These are phyloP conservation scores for Ophiosphaerella herpotricha DNA, from an alignment of 2,329 filamentous ascomycete species.

Conservation along the genomic window DNA sequence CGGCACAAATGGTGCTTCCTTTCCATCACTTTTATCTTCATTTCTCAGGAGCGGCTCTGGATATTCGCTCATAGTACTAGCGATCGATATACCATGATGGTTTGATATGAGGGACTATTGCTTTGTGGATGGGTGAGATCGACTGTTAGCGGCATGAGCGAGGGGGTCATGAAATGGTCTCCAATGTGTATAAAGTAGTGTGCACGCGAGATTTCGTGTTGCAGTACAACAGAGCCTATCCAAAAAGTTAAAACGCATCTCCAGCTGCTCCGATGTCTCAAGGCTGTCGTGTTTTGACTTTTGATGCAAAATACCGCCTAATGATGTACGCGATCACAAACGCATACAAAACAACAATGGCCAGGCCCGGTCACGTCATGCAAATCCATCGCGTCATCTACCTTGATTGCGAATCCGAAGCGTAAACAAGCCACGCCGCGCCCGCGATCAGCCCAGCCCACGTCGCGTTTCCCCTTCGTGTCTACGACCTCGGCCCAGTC, in stretches of 20 bases:
- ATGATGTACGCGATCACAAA: too few relatives aligned
- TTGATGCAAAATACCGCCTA: not conserved
- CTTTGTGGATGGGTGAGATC: constrained; percentile 23
- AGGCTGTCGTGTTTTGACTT: not conserved
- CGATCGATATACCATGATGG: constrained; percentile 36
- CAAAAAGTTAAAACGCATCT: constrained; percentile 1
- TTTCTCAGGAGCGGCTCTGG: constrained; percentile 44
- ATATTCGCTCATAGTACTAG: constrained; percentile 41
- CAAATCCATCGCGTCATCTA: constrained; percentile 4
- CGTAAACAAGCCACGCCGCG: constrained; percentile 8
- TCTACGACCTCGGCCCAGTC: constrained; percentile 12
- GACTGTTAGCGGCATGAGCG: constrained; percentile 9
- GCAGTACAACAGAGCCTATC: constrained; percentile 24
- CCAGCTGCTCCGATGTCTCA: too few relatives aligned
- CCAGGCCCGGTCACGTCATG: constrained; percentile 8
- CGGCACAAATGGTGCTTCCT: constrained; percentile 28
- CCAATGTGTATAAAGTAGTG: constrained; percentile 31
- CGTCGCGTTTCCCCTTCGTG: not conserved
- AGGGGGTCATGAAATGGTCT: constrained; percentile 7
- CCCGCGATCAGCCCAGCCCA: constrained; percentile 6
- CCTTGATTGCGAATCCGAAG: not conserved
- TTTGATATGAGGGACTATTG: constrained; percentile 35
- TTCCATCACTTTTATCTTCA: constrained; percentile 39
- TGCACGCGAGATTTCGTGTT: constrained; percentile 17
- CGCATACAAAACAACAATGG: too few relatives aligned